A percentile compares a stretch with the other conserved stretches of the same genome.
These are phyloP conservation scores for Botrytis fabae DNA, from an alignment of 2,329 filamentous ascomycete genomes.

Conservation along the genomic window DNA sequence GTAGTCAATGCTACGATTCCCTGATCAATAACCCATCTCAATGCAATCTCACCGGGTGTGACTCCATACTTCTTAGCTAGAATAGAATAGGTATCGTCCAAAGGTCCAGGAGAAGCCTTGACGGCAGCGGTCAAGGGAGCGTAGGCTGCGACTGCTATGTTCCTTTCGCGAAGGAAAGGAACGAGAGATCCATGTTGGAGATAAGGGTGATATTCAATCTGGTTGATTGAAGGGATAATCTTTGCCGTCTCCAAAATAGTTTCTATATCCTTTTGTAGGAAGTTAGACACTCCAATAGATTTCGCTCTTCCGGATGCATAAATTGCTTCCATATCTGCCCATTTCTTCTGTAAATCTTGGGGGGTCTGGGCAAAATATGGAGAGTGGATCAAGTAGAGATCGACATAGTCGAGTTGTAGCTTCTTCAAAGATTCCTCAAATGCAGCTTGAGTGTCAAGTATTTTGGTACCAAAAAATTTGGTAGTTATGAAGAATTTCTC, in stretches of 20 bases:
- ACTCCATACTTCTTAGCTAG: slow-evolving; percentile 61
- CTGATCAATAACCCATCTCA: slow-evolving; percentile 62
- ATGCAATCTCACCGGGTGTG: slow-evolving; percentile 54
- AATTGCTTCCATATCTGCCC: slow-evolving; percentile 65
- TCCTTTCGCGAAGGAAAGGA: slow-evolving; percentile 56
- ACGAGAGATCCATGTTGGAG: slow-evolving; percentile 64
- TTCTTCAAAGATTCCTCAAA: slow-evolving; percentile 58
- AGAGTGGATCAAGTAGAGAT: slow-evolving; percentile 66
- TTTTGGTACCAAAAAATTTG: slow-evolving; percentile 49
- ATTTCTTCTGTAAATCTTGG: slow-evolving; percentile 57
- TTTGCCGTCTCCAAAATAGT: slow-evolving; percentile 58
- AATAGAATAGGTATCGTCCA: slow-evolving; percentile 52
- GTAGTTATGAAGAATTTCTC: slow-evolving; percentile 69
- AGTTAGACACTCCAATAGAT: slow-evolving; percentile 80
- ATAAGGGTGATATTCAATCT: slow-evolving; percentile 81
- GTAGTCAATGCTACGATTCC: slow-evolving; percentile 61
- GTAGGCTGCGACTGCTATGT: slow-evolving; percentile 59
- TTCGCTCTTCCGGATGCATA: slow-evolving; percentile 63
- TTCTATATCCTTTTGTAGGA: slow-evolving; percentile 57
- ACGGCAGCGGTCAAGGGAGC: slow-evolving; percentile 54
- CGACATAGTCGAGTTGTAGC: slow-evolving; percentile 69
- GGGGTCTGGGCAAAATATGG: slow-evolving; percentile 53
- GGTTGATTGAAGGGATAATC: slow-evolving; percentile 68
- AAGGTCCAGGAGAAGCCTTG: slow-evolving; percentile 52
- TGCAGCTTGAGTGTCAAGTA: slow-evolving; percentile 46